Conservation (phyloP, 495 filamentous ascomycete species). For the Aspergillus ellipticus region DNA sequence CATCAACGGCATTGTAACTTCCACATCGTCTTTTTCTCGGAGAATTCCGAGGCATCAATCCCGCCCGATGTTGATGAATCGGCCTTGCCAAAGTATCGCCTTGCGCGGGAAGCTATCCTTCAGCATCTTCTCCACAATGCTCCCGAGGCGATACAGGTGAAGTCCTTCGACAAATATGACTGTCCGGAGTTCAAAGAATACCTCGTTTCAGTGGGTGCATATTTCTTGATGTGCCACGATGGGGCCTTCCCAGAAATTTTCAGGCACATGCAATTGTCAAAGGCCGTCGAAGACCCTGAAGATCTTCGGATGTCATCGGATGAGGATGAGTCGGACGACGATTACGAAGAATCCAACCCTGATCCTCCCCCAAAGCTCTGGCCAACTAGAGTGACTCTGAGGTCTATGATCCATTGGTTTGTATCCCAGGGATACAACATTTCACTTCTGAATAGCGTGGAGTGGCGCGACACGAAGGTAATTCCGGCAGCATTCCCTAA, state of each 20-base stretch:
- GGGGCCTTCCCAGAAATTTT: slow-evolving; percentile 30
- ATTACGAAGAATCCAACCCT: slow-evolving; percentile 1
- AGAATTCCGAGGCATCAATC: slow-evolving; percentile 18
- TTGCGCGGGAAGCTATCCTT: slow-evolving; percentile 60
- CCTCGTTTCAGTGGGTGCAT: slow-evolving; percentile 46
- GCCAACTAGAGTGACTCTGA: slow-evolving; percentile 24
- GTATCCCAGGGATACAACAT: slow-evolving; percentile 50
- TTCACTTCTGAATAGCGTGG: slow-evolving; percentile 55
- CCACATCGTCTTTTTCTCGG: slow-evolving; percentile 64
- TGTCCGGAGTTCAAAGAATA: slow-evolving; percentile 50
- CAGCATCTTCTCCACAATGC: slow-evolving; percentile 52
- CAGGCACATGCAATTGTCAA: background rate
- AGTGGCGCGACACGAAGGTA: slow-evolving; percentile 60
- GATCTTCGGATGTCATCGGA: background rate
- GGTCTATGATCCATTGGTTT: slow-evolving; percentile 48
- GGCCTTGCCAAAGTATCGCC: slow-evolving; percentile 46
- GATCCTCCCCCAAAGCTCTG: background rate
- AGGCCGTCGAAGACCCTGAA: background rate
- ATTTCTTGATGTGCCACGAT: slow-evolving; percentile 71
- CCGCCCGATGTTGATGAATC: background rate
- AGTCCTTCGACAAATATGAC: slow-evolving; percentile 42
- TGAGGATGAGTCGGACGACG: background rate
- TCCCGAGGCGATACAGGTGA: slow-evolving; percentile 31
- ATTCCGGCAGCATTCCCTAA: background rate
- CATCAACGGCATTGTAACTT: slow-evolving; percentile 61